Evolutionary conservation across 495 filamentous ascomycete genomes (phyloP), one percentile per base, ranked within the genome.

Genomic region (Penicillium malachiteum): DNA sequence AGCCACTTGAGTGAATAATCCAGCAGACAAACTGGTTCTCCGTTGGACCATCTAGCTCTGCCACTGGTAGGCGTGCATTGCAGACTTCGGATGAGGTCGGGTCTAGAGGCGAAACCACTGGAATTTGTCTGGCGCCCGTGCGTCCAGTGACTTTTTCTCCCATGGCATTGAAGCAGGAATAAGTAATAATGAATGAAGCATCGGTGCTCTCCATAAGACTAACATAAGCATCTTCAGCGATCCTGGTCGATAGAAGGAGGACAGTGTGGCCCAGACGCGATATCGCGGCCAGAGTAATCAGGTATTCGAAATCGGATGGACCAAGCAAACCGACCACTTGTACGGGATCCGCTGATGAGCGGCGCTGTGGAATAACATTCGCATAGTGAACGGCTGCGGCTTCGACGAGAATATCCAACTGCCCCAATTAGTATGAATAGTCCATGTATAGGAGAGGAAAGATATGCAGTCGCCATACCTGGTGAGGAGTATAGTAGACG

Each of bases 1-100:
- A 75, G 3, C 73, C 72, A 30, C 64, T 70, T 7, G 75, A 78
- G 48, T 81, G 78, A 17, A 81, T 69, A 16, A 81, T 72, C 68
- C 68, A 73, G 12, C 51, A 54, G 2, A 70, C 55, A 42, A 69
- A 40, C 30, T 59, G 61, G 4, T 51, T 38, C 43, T 72, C 70
- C 13, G 50, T 52, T 10, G 40, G 14, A 7, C 57, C 56, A 39
- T 72, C 59, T 8, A 70, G 47, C 8, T 61, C 34, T n/a, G 56
- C 39, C 9, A 52, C 9, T n/a, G 56, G 58, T 10, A 65, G 30
- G 3, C 7, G 5, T 3, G 48, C 52, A 11, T 16, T 17, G 2
- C 43, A 41, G 52, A 65, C 4, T 56, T 42, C 11, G 48, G 44
- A 3, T 35, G 54, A n/a, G 6, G 6, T 30, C 58, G 48, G 9